These are phyloP conservation scores for Crithidia brevicula DNA, from an alignment of 208 protist genomes.

Conservation along the genomic window DNA sequence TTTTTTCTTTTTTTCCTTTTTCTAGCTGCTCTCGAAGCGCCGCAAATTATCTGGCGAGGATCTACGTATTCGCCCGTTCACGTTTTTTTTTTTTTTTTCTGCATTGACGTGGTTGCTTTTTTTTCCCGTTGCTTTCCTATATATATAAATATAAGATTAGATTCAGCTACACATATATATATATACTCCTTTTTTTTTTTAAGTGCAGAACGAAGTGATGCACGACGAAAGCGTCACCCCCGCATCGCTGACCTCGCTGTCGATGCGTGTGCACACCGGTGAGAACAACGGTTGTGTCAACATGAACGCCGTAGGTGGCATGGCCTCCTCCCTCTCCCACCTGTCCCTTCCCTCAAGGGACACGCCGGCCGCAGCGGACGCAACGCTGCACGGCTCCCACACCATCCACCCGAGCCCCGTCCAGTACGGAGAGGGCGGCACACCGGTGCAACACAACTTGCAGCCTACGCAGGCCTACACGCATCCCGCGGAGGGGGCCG, in stretches of 20 bases:
- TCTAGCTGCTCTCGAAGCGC: slow-evolving; percentile 6
- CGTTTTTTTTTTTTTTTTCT: neutral
- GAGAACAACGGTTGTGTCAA: neutral
- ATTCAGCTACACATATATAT: no score
- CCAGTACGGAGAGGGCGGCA: neutral
- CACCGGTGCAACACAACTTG: slow-evolving; percentile 2
- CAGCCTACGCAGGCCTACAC: slow-evolving; percentile 5
- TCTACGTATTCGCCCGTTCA: neutral
- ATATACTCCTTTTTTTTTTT: neutral
- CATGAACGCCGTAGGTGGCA: neutral
- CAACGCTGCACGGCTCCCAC: neutral
- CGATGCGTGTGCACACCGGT: neutral
- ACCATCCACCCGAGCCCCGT: neutral
- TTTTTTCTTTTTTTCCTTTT: slow-evolving; percentile 6
- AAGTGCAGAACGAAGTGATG: neutral
- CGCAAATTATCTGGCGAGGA: no score
- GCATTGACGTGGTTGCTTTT: neutral
- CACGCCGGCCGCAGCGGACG: neutral
- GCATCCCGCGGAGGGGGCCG: neutral
- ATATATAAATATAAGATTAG: no score
- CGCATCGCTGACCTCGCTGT: neutral
- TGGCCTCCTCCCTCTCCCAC: neutral
- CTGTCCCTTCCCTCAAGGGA: neutral
- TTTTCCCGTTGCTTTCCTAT: neutral
- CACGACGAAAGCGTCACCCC: neutral